Conservation (phyloP, 2,329 filamentous ascomycete species). For the Penicillium psychrosexuale region DNA sequence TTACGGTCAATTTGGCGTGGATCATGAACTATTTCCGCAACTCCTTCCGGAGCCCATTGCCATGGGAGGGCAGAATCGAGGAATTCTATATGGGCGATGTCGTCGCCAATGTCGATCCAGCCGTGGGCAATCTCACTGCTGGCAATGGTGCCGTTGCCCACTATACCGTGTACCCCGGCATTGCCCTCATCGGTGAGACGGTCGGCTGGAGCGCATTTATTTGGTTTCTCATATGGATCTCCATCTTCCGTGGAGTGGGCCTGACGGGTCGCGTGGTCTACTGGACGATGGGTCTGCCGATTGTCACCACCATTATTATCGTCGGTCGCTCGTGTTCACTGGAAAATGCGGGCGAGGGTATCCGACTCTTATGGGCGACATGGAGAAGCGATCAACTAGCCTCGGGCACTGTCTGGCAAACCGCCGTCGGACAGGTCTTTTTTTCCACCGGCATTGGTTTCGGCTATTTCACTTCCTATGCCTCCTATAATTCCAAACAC, state of each 20-base stretch:
- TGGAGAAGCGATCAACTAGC: constrained; percentile 53
- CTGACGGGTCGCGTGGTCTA: constrained; percentile 59
- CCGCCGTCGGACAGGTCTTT: constrained; percentile 59
- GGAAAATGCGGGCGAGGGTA: constrained; percentile 52
- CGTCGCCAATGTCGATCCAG: constrained; percentile 48
- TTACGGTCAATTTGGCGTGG: constrained; percentile 57
- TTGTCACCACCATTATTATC: constrained; percentile 56
- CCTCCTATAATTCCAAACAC: constrained; percentile 56
- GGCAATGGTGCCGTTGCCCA: constrained; percentile 41
- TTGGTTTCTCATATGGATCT: constrained; percentile 60
- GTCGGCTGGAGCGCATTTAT: constrained; percentile 58
- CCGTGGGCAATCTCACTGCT: constrained; percentile 38
- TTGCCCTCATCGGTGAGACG: constrained; percentile 53
- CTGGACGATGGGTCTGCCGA: constrained; percentile 61
- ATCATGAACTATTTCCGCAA: constrained; percentile 59
- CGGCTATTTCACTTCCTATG: constrained; percentile 58
- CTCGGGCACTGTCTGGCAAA: constrained; percentile 56
- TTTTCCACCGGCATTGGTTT: constrained; percentile 60
- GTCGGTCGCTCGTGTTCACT: constrained; percentile 55
- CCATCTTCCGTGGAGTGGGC: constrained; percentile 58
- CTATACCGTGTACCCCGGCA: constrained; percentile 50
- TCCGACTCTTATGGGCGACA: constrained; percentile 50
- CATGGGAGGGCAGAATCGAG: constrained; percentile 52
- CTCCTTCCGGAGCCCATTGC: constrained; percentile 54
- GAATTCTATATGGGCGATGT: constrained; percentile 55